A percentile compares a stretch with the other conserved stretches of the same genome.
phyloP scores from a whole-genome alignment of 1,284 basidiomycete species.

The Pyrrhoderma lamaoense region DNA sequence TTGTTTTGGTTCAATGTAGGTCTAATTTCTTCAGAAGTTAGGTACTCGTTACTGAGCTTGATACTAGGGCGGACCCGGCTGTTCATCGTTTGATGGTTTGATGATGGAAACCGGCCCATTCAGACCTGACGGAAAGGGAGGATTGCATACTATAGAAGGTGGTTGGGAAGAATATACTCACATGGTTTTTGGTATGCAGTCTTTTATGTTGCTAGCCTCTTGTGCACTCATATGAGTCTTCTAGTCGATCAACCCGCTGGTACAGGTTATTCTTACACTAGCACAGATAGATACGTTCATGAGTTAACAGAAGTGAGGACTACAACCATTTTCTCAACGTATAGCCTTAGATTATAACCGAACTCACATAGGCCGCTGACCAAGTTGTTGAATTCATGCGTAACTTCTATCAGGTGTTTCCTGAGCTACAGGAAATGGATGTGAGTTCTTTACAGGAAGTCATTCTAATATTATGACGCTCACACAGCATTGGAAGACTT shows the following conservation, averaged over 20 bases:
- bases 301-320: conserved; percentile 61
- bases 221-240: conserved; percentile 6
- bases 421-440: conserved; percentile 79
- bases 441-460: conserved; percentile 41
- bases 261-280: conserved; percentile 88
- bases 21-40: conserved; percentile 10
- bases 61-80: conserved; percentile 84
- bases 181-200: conserved; percentile 76
- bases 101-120: conserved; percentile 99
- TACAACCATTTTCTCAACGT: conserved; percentile 10
- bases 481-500: conserved; percentile 52
- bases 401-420: conserved; percentile 88
- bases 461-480: conserved; percentile 14
- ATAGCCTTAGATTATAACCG: no score
- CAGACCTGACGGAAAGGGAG: conserved; percentile 73
- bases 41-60: neutral
- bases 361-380: conserved; percentile 52
- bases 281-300: conserved; percentile 80
- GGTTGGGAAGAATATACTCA: conserved; percentile 99
- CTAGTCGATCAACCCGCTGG: conserved; percentile 95
- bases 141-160: conserved; percentile 73
- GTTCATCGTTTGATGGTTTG: conserved; percentile 93
- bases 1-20: conserved; percentile 96
- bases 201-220: conserved; percentile 1
- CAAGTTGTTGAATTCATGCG: conserved; percentile 82